Evolutionary conservation across 2,329 filamentous ascomycete species (phyloP), one percentile per base, ranked within the genome.

Genomic region (Xylariaceae sp.): DNA sequence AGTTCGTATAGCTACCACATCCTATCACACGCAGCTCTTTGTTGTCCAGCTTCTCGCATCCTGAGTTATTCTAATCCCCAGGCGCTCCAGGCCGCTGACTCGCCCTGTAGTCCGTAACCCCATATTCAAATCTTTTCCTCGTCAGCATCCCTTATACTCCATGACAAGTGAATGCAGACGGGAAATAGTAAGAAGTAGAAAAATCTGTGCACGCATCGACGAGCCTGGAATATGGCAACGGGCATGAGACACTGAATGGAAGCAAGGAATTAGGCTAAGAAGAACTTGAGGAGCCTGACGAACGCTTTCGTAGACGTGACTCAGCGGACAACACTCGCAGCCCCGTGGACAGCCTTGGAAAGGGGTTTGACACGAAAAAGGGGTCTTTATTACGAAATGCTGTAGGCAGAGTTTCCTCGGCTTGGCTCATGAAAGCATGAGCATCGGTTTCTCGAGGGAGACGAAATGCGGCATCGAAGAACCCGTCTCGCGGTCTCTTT

Each of bases 171-270:
- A 36, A 36, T 5, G 15, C 5, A 36, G 9, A 12, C 9, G 33
- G 10, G 4, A 14, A 14, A 12, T 14, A 12, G 33, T 14, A 36
- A 15, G 33, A 22, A 39, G 31, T 9, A 45, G 18, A 39, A 1
- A 10, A n/a, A 4, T 27, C 22, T 27, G 83, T 80, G 47, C 76
- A 80, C 6, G 73, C 70, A 53, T 77, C 74, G 42, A 80, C 77
- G 6, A 83, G 72, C 12, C 73, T 78, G 2, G 74, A 75, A 61
- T 82, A 82, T 0, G 79, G 78, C 1, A 77, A 64, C 1, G 1
- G 77, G 76, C 5, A 81, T 61, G 2, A 83, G 72, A 54, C 80
- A 83, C 15, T 82, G 59, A 2, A 77, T 62, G 58, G 82, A 83
- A 2, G 78, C 73, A 42, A 76, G 66, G 54, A 80, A 79, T 61